phyloP scores from a whole-genome alignment of 805 yeast genomes.

The Cyberlindnera petersonii region DNA sequence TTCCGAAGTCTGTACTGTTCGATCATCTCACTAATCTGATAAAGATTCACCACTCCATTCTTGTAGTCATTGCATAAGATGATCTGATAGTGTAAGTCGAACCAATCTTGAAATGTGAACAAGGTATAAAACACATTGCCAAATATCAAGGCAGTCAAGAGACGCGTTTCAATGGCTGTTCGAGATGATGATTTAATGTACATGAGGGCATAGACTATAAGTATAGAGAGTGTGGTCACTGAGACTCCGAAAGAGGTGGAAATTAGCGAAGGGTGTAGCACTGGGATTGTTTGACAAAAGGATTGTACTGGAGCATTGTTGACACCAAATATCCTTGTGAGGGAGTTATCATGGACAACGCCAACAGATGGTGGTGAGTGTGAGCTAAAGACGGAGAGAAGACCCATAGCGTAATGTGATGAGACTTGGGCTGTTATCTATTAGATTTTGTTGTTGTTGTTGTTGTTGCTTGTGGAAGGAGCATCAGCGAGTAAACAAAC shows the following conservation, averaged over 20 bases:
- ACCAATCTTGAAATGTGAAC: slow-evolving; percentile 25
- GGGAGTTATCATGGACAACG: slow-evolving; percentile 5
- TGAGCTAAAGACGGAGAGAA: neutral
- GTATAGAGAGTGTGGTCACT: slow-evolving; percentile 12
- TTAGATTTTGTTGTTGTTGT: too few relatives aligned
- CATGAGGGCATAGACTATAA: slow-evolving; percentile 14
- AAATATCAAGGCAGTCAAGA: slow-evolving; percentile 20
- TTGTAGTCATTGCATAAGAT: slow-evolving; percentile 29
- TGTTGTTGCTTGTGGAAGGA: too few relatives aligned
- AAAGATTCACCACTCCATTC: slow-evolving; percentile 24
- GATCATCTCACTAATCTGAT: slow-evolving; percentile 23
- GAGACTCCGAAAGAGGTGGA: slow-evolving; percentile 27
- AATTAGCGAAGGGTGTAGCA: slow-evolving; percentile 24
- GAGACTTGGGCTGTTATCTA: too few relatives aligned
- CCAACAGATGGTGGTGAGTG: neutral
- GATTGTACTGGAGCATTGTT: slow-evolving; percentile 27
- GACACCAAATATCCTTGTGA: slow-evolving; percentile 19
- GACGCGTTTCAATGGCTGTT: slow-evolving; percentile 24
- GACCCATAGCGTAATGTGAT: too few relatives aligned
- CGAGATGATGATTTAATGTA: slow-evolving; percentile 6
- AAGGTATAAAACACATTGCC: slow-evolving; percentile 19
- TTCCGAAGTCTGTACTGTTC: slow-evolving; percentile 20
- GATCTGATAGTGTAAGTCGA: slow-evolving; percentile 22
- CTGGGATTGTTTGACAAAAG: slow-evolving; percentile 23
- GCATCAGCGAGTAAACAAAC: too few relatives aligned